Base-by-base conservation (phyloP, 139 green algal species). In the Picochlorum sp. region DNA sequence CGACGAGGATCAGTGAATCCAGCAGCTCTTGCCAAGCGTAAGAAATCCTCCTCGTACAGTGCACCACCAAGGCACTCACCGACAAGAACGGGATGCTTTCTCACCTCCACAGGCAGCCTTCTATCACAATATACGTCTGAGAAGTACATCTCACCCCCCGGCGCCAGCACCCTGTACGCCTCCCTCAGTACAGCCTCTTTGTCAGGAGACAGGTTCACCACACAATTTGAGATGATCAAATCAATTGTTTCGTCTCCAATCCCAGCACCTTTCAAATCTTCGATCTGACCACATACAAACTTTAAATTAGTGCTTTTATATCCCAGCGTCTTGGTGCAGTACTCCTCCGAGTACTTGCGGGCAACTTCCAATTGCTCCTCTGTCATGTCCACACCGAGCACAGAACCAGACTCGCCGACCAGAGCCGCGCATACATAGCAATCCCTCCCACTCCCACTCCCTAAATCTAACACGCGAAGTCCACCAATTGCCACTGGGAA, bases 361-460 rank as follows among this genome's bases (percentile, higher is more conserved):
- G 91, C 85, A 29, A 98, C 87, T 22, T 77, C 74, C 39, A 98
- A 80, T 81, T 96, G 89, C 20, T 80, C 72, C 16, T 65, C 68
- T 1, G 93, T 99, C 93, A 99, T 99, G 74, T 99, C 93, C 12
- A 99, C 45, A 2, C 92, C 91, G 66, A 64, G 88, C 4, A 95
- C 87, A 31, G 54, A 69, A 41, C 88, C 87, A 1, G 56, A 49
- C 50, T 76, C 56, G 0, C 92, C 92, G 3, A 98, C 91, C n/a
- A 99, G 75, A 13, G 68, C 71, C 1, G 90, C 72, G 22, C 74
- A 82, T 29, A 95, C 82, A 73, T 97, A 99, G 73, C 89, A 94
- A 61, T 99, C 93, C 0, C 91, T 57, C 0, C 93, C 93, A 13
- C 64, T 82, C 37, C 90, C 90, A 61, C 82, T 88, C 29, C 86